A percentile compares a stretch with the other conserved stretches of the same genome.
Conservation (phyloP, 2,329 filamentous ascomycete species). For the Lachnellula willkommii region DNA sequence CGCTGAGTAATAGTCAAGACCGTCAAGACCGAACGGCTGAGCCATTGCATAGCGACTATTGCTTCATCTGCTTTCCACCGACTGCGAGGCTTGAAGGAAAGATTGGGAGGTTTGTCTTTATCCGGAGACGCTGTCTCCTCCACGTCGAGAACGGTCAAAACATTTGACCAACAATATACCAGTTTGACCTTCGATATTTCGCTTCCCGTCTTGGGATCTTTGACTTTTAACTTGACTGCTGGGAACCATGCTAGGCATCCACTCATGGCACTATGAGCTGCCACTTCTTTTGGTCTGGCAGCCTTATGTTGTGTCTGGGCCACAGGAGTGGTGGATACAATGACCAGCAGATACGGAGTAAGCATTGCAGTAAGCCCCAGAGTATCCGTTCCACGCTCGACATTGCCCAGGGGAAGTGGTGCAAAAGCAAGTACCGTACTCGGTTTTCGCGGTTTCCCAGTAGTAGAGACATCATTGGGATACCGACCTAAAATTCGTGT, state of each 20-base stretch:
- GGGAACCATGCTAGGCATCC: constrained; percentile 97
- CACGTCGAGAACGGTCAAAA: constrained; percentile 89
- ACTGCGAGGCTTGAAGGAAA: constrained; percentile 77
- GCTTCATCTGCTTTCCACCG: constrained; percentile 92
- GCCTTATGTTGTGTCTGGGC: constrained; percentile 96
- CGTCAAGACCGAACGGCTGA: constrained; percentile 85
- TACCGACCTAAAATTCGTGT: constrained; percentile 89
- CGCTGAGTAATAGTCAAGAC: constrained; percentile 93
- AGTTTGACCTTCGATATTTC: constrained; percentile 77
- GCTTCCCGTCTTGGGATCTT: constrained; percentile 60
- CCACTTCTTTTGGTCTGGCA: constrained; percentile 82
- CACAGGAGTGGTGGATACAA: constrained; percentile 93
- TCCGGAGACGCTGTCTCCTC: constrained; percentile 65
- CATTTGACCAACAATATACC: constrained; percentile 97
- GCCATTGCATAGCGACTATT: constrained; percentile 94
- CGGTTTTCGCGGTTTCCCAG: constrained; percentile 70
- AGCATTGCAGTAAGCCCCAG: constrained; percentile 92
- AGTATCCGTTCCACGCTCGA: constrained; percentile 79
- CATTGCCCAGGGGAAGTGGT: constrained; percentile 86
- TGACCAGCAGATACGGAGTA: constrained; percentile 90
- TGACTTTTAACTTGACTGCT: constrained; percentile 81
- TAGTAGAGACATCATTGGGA: constrained; percentile 58
- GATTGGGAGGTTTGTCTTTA: constrained; percentile 69
- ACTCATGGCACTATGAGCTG: constrained; percentile 84
- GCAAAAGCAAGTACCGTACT: constrained; percentile 93